These are phyloP conservation scores for Oehlia diaphana DNA, from an alignment of 192 early-diverging fungal species.

Conservation along the genomic window DNA sequence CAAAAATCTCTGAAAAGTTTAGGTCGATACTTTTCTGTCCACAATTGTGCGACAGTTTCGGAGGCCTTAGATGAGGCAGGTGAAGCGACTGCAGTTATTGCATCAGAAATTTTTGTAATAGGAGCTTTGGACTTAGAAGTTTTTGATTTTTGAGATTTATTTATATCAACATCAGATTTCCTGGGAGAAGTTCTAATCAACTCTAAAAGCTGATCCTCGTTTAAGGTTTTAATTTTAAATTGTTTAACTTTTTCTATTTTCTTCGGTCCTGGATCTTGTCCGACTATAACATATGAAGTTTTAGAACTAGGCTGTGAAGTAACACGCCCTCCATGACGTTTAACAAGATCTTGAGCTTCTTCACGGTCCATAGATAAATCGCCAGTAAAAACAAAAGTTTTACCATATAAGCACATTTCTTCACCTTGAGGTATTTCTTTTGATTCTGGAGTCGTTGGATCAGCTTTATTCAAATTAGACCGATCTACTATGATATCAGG, in stretches of 20 bases:
- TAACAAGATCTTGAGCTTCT: slow-evolving; percentile 79
- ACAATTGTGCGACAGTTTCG: slow-evolving; percentile 51
- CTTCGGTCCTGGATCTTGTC: slow-evolving; percentile 80
- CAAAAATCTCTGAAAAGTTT: slow-evolving; percentile 75
- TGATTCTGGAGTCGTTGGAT: slow-evolving; percentile 61
- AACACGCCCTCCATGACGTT: slow-evolving; percentile 84
- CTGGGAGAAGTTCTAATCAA: slow-evolving; percentile 64
- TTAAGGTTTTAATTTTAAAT: slow-evolving; percentile 65
- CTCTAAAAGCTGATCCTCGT: slow-evolving; percentile 84
- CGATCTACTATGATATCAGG: not conserved
- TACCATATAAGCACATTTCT: slow-evolving; percentile 69
- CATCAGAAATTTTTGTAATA: not conserved
- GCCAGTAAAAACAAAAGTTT: slow-evolving; percentile 94
- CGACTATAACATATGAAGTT: slow-evolving; percentile 85
- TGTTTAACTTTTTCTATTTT: slow-evolving; percentile 81
- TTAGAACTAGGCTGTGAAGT: slow-evolving; percentile 74
- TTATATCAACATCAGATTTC: slow-evolving; percentile 4
- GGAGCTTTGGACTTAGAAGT: not conserved
- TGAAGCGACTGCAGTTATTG: not conserved
- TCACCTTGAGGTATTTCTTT: slow-evolving; percentile 72
- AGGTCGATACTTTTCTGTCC: slow-evolving; percentile 97
- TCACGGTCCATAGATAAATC: slow-evolving; percentile 81
- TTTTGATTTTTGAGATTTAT: slow-evolving; percentile 10
- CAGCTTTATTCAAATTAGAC: slow-evolving; percentile 38
- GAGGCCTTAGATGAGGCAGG: too few relatives aligned